phyloP scores from a whole-genome alignment of 2,329 filamentous ascomycete genomes.

The Cladophialophora immunda region DNA sequence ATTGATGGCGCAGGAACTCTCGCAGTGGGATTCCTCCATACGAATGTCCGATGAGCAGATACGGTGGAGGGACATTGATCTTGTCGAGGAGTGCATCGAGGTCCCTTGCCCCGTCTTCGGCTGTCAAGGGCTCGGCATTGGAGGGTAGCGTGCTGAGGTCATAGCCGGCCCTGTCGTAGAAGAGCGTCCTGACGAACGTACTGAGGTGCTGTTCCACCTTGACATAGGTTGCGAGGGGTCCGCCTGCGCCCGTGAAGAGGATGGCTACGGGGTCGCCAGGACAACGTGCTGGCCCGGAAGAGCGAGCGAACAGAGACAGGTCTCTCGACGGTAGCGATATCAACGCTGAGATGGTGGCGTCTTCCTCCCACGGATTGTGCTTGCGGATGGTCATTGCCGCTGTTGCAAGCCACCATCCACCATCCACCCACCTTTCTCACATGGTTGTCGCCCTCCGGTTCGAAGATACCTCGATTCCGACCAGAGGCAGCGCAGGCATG shows the following conservation, averaged over 20 bases:
- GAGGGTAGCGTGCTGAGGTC: conserved; percentile 43
- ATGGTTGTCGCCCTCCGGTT: neutral
- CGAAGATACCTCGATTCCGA: neutral
- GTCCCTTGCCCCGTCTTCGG: conserved; percentile 45
- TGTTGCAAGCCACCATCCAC: neutral
- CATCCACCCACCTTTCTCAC: neutral
- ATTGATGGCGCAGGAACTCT: conserved; percentile 49
- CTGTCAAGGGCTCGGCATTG: conserved; percentile 41
- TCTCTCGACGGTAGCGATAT: conserved; percentile 5
- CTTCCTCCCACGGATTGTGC: conserved; percentile 23
- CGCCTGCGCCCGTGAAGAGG: conserved; percentile 49
- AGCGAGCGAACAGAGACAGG: conserved; percentile 42
- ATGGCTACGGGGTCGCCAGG: conserved; percentile 45
- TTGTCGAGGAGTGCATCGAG: conserved; percentile 44
- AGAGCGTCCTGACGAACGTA: conserved; percentile 43
- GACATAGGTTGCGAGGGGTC: conserved; percentile 46
- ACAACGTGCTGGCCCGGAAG: conserved; percentile 42
- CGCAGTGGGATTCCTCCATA: conserved; percentile 52
- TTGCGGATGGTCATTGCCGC: conserved; percentile 25
- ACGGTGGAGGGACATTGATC: conserved; percentile 41
- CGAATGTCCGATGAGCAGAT: conserved; percentile 50
- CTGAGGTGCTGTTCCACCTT: conserved; percentile 46
- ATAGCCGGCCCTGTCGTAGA: conserved; percentile 52
- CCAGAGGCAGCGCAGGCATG: neutral
- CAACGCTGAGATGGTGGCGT: conserved; percentile 1